Evolutionary conservation across 2,329 filamentous ascomycete genomes (phyloP), one percentile per base, ranked within the genome.

Genomic region (Zymoseptoria tritici): DNA sequence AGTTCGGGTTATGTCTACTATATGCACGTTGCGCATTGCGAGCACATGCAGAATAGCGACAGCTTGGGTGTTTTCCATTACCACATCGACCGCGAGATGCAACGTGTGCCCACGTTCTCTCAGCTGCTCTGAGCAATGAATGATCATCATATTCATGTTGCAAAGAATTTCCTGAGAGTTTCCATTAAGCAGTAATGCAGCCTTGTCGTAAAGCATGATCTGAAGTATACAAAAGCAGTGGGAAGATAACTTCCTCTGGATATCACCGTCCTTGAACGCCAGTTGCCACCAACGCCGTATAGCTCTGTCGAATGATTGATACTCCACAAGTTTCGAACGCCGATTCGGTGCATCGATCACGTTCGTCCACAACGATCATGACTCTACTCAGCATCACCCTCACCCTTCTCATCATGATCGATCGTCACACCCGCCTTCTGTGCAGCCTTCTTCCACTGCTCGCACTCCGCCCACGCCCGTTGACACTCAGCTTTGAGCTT

Each of bases 401-500:
- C 56, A 20, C 26, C 22, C 57, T 67, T 66, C 29, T 62, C 62
- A 22, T 66, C 66, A n/a, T 53, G 57, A 49, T 68, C 67, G 29
- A 70, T 63, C 5, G 58, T 56, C 7, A 69, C 62, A 26, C 71
- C 72, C 3, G 67, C 66, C 56, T 67, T 69, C 55, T 70, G 66
- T 31, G 72, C 72, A 2, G 68, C 79, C 66, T 85, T 83, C 79
- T 91, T 92, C 86, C 89, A 93, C 53, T 85, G 86, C 72, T 91
- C 87, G 55, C 88, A 81, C 72, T 93, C 89, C 56, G 87, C 81
- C 79, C 90, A 92, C 21, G 89, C 85, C 36, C 88, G 81, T 72
- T 91, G 87, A 66, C 87, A 89, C 71, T 94, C 90, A 42, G 81
- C 80, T 78, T 93, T 93, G 64, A 93, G 83, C 76, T 92, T 94